Conservation (phyloP, 345 rosid genomes). For the Laguncularia racemosa region DNA sequence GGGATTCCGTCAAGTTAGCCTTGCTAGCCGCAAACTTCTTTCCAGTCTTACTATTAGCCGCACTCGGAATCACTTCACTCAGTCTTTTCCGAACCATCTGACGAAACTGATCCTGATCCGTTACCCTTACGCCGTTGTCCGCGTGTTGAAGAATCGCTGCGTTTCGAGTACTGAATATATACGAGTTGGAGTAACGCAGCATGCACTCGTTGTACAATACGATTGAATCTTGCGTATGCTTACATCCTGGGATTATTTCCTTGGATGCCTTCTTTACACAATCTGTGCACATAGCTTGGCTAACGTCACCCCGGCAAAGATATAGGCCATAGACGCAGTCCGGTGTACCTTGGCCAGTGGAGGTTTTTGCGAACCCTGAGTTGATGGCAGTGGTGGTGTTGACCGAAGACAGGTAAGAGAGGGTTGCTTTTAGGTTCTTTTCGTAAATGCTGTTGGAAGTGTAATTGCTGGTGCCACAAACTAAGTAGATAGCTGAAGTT, state of each 20-base stretch:
- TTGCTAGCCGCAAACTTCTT: no score
- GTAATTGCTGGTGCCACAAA: not conserved
- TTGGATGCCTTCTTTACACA: conserved; percentile 12
- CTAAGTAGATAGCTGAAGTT: no score
- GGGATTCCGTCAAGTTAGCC: no score
- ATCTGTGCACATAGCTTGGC: conserved; percentile 1
- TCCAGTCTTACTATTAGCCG: no score
- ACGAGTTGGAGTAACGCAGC: conserved; percentile 12
- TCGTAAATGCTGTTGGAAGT: conserved; percentile 7
- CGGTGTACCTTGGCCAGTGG: conserved; percentile 4
- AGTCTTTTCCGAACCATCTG: no score
- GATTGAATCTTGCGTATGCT: not conserved
- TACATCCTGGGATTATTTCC: conserved; percentile 6
- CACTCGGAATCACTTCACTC: no score
- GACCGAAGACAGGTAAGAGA: conserved; percentile 9
- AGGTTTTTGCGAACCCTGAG: conserved; percentile 13
- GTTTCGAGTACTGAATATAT: no score
- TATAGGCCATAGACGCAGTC: conserved; percentile 13
- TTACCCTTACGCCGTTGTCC: no score
- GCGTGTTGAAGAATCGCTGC: no score
- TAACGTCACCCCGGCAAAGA: conserved; percentile 26
- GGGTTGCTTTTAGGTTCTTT: conserved; percentile 2
- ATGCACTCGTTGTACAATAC: conserved; percentile 18
- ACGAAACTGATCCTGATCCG: no score
- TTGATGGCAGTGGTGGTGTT: not conserved